phyloP scores from a whole-genome alignment of 148 eudicot species.

The Camellia japonica region DNA sequence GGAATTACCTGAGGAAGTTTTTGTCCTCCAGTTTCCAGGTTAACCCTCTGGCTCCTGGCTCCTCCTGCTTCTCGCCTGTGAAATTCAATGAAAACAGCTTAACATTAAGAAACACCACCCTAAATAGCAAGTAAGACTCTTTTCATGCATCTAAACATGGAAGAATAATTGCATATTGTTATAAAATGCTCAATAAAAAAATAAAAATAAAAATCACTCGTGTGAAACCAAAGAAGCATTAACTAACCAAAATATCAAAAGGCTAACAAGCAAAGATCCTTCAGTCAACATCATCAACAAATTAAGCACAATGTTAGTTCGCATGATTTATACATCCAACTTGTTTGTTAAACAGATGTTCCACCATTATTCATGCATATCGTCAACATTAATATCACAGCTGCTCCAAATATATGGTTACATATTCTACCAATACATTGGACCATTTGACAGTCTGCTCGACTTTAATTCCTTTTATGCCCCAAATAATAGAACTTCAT shows the following conservation, averaged over 20 bases:
- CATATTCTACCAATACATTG: not conserved
- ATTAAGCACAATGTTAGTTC: not conserved
- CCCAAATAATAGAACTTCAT: not conserved
- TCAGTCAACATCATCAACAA: not conserved
- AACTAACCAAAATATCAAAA: not conserved
- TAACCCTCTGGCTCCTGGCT: conserved; percentile 34
- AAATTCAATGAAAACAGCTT: not conserved
- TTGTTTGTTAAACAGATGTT: not conserved
- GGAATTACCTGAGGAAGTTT: conserved; percentile 44
- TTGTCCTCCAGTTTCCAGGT: conserved; percentile 37
- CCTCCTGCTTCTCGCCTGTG: conserved; percentile 50
- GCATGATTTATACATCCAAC: not conserved
- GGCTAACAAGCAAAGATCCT: not conserved
- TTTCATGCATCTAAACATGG: not conserved
- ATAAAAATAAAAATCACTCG: no score
- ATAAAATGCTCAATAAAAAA: not conserved
- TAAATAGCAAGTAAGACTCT: not conserved
- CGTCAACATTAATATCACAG: not conserved
- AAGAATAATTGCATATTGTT: not conserved
- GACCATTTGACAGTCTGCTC: not conserved
- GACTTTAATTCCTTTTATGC: not conserved
- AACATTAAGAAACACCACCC: not conserved
- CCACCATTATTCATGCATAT: not conserved
- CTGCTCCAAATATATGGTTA: not conserved
- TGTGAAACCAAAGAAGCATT: not conserved